Conservation (phyloP, 495 filamentous ascomycete species). For the Darksidea phi region DNA sequence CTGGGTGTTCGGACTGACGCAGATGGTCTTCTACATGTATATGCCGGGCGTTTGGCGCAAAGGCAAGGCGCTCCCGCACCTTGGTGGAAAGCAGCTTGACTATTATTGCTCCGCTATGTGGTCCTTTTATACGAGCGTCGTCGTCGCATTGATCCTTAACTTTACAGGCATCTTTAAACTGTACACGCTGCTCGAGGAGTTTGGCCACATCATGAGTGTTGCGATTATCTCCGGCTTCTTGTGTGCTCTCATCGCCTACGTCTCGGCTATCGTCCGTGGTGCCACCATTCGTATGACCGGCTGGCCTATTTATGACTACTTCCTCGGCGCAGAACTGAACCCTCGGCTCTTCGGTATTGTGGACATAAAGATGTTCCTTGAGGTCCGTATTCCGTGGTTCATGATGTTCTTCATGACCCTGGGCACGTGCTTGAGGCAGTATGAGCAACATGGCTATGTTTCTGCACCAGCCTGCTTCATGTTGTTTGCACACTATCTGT, state of each 20-base stretch:
- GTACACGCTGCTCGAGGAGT: constrained; percentile 93
- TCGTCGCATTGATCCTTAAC: constrained; percentile 66
- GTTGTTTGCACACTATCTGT: constrained; percentile 89
- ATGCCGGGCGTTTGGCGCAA: constrained; percentile 80
- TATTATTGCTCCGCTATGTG: constrained; percentile 92
- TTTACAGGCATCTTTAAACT: constrained; percentile 81
- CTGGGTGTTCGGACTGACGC: constrained; percentile 85
- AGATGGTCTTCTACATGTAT: constrained; percentile 74
- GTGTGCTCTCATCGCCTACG: constrained; percentile 78
- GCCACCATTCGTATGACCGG: constrained; percentile 91
- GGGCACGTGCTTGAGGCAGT: constrained; percentile 81
- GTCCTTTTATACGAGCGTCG: constrained; percentile 84
- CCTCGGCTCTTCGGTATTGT: constrained; percentile 89
- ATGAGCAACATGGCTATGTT: constrained; percentile 85
- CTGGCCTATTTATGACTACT: constrained; percentile 91
- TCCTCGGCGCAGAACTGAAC: constrained; percentile 98
- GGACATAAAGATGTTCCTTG: constrained; percentile 99
- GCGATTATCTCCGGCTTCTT: constrained; percentile 85
- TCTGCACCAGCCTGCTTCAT: constrained; percentile 86
- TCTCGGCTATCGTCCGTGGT: constrained; percentile 75
- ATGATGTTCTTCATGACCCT: constrained; percentile 79
- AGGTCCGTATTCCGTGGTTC: constrained; percentile 96
- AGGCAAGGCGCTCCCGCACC: constrained; percentile 82
- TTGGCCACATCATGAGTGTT: constrained; percentile 84
- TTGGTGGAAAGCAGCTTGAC: constrained; percentile 74